Percentiles rank a stretch among this genome's conserved stretches.
These are phyloP conservation scores for Teratosphaeriaceae sp. DNA, from an alignment of 2,329 filamentous ascomycete genomes.

Conservation along the genomic window DNA sequence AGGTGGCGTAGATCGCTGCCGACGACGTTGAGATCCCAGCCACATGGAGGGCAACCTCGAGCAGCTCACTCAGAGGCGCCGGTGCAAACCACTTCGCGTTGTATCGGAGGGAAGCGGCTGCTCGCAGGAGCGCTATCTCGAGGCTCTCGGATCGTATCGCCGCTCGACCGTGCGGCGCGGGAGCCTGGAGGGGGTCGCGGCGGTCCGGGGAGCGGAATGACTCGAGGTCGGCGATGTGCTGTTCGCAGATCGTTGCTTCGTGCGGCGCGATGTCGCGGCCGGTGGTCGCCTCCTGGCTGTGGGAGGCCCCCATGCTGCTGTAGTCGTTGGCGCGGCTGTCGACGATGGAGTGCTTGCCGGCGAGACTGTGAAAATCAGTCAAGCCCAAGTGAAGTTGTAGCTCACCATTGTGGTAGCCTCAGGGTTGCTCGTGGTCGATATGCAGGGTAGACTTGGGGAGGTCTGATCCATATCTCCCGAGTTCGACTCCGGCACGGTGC, in stretches of 20 bases:
- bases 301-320: constrained; percentile 6
- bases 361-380: constrained; percentile 1
- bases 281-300: neutral
- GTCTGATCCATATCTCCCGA: no score
- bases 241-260: constrained; percentile 21
- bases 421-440: no score
- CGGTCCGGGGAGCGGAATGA: neutral
- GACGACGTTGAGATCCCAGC: constrained; percentile 24
- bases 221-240: constrained; percentile 13
- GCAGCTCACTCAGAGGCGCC: constrained; percentile 15
- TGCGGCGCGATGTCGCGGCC: constrained; percentile 20
- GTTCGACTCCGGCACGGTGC: no score
- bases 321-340: constrained; percentile 6
- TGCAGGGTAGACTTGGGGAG: no score
- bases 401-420: no score
- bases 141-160: no score
- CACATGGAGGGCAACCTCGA: constrained; percentile 19
- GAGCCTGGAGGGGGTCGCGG: neutral
- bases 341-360: neutral
- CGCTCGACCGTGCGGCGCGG: neutral
- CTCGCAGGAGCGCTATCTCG: no score
- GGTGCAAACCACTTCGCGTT: constrained; percentile 27
- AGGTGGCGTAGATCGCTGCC: constrained; percentile 21
- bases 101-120: neutral
- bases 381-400: no score